Conservation (phyloP, 2,329 filamentous ascomycete species). For the Alternaria triticimaculans region DNA sequence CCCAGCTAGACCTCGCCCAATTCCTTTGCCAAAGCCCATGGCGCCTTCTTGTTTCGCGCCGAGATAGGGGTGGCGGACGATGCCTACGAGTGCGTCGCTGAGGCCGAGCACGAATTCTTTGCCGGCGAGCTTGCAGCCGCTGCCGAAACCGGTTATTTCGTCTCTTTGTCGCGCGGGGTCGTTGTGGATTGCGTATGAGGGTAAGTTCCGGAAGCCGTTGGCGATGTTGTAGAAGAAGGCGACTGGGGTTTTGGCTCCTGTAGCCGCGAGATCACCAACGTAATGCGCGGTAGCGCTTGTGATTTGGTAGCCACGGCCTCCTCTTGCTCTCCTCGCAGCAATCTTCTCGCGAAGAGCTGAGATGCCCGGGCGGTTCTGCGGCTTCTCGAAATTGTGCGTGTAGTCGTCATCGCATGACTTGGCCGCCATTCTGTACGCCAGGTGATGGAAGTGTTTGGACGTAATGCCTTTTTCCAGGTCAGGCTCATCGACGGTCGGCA, state of each 20-base stretch:
- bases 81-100: slow-evolving; percentile 76
- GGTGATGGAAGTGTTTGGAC: slow-evolving; percentile 11
- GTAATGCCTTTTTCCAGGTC: not conserved
- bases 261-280: slow-evolving; percentile 18
- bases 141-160: slow-evolving; percentile 68
- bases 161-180: slow-evolving; percentile 23
- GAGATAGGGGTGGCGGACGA: slow-evolving; percentile 74
- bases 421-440: slow-evolving; percentile 26
- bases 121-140: slow-evolving; percentile 75
- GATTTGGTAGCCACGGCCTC: slow-evolving; percentile 20
- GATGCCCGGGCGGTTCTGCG: not conserved
- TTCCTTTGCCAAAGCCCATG: slow-evolving; percentile 60
- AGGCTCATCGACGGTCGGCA: not conserved
- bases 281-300: slow-evolving; percentile 22
- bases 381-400: slow-evolving; percentile 10
- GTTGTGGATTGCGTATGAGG: slow-evolving; percentile 22
- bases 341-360: slow-evolving; percentile 7
- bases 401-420: slow-evolving; percentile 19
- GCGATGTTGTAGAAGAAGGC: slow-evolving; percentile 30
- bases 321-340: slow-evolving; percentile 10
- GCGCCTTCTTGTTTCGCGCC: slow-evolving; percentile 68
- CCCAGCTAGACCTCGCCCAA: slow-evolving; percentile 36
- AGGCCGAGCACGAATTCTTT: slow-evolving; percentile 74
- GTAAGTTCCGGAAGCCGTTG: slow-evolving; percentile 26
- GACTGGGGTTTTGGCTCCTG: slow-evolving; percentile 18